Conservation (phyloP, 2,329 filamentous ascomycete species). For the Lasiodiplodia theobromae region DNA sequence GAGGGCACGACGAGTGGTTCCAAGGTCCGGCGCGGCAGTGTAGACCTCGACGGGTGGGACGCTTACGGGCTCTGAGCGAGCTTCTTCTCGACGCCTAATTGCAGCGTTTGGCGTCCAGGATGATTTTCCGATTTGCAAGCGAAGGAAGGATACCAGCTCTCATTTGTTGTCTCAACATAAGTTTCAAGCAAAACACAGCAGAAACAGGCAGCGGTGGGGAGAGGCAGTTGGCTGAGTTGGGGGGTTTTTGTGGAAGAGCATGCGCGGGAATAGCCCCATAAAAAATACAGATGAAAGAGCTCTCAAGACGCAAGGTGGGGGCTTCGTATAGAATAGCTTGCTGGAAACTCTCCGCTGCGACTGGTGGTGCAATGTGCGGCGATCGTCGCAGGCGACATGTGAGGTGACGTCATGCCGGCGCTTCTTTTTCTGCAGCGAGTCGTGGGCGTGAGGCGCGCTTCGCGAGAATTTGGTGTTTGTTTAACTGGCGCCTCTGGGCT, state of each 20-base stretch:
- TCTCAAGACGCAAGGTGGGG: neutral
- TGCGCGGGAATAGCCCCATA: slow-evolving; percentile 9
- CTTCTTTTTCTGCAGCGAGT: neutral
- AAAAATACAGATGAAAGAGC: slow-evolving; percentile 13
- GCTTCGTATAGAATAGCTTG: slow-evolving; percentile 22
- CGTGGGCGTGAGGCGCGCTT: neutral
- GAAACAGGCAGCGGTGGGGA: slow-evolving; percentile 19
- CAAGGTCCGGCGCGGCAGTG: slow-evolving; percentile 28
- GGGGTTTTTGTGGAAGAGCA: slow-evolving; percentile 14
- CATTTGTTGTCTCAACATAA: slow-evolving; percentile 26
- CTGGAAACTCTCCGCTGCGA: slow-evolving; percentile 4
- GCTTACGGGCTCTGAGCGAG: slow-evolving; percentile 64
- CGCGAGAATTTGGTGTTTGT: slow-evolving; percentile 18
- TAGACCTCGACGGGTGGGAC: slow-evolving; percentile 68
- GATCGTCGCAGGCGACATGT: slow-evolving; percentile 6
- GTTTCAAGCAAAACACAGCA: slow-evolving; percentile 22
- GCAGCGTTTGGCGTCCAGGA: slow-evolving; percentile 22
- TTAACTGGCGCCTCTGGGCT: neutral
- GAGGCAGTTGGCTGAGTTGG: neutral
- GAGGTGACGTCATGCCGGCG: slow-evolving; percentile 10
- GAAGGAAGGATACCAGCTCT: slow-evolving; percentile 30
- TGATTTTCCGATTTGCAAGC: slow-evolving; percentile 25
- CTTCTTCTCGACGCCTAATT: slow-evolving; percentile 12
- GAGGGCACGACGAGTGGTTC: slow-evolving; percentile 5
- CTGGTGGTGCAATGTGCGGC: neutral